Conservation (phyloP, 805 yeast genomes). For the Schwanniomyces sp. region DNA sequence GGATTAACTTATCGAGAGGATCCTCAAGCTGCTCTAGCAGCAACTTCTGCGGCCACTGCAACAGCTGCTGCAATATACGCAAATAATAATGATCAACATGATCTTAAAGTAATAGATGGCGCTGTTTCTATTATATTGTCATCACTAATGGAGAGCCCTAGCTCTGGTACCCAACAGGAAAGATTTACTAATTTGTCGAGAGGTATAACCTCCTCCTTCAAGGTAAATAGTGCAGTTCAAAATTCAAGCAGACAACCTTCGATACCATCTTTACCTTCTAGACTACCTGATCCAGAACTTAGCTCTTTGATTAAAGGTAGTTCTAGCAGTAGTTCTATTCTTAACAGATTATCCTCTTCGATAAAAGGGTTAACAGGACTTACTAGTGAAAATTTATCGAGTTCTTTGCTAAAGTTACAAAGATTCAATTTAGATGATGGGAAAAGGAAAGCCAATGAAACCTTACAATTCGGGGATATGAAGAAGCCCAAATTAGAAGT, state of each 20-base stretch:
- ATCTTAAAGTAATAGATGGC: constrained; percentile 19
- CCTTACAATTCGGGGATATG: neutral
- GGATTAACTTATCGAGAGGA: constrained; percentile 32
- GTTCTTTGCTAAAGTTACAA: constrained; percentile 9
- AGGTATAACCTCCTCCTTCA: constrained; percentile 11
- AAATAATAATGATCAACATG: constrained; percentile 17
- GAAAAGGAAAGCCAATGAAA: constrained; percentile 4
- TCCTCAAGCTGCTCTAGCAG: constrained; percentile 29
- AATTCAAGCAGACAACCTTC: constrained; percentile 5
- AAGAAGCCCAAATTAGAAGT: constrained; percentile 5
- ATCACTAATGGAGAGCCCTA: constrained; percentile 20
- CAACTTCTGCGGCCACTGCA: constrained; percentile 37
- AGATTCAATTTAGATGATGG: constrained; percentile 1
- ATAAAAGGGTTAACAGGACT: constrained; percentile 1
- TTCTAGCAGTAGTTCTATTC: constrained; percentile 1
- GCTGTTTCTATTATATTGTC: constrained; percentile 22
- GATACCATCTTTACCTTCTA: constrained; percentile 1
- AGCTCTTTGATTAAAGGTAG: constrained; percentile 8
- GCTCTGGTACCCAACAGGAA: constrained; percentile 20
- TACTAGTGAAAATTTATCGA: neutral
- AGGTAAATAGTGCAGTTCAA: neutral
- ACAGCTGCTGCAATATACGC: constrained; percentile 39
- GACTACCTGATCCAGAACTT: constrained; percentile 8
- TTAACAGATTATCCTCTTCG: constrained; percentile 6
- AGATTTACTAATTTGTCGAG: constrained; percentile 21